Evolutionary conservation across 1,284 basidiomycete species (phyloP).

Genomic region (Melampsora americana): DNA sequence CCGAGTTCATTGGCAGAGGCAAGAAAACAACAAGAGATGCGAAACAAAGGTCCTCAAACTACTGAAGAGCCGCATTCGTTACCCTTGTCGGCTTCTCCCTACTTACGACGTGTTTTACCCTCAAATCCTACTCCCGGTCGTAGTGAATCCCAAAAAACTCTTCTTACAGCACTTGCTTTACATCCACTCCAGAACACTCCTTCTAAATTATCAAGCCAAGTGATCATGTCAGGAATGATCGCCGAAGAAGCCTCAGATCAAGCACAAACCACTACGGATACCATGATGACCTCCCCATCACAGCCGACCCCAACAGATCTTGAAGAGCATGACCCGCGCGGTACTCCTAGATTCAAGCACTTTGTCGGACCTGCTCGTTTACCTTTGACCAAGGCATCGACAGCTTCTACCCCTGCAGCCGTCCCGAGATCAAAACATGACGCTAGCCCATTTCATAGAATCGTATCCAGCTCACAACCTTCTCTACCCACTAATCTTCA

Average conservation of each 20-base stretch:
- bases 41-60: slow-evolving; percentile 9
- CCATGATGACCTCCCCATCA: neutral
- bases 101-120: slow-evolving; percentile 19
- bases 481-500: neutral
- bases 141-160: slow-evolving; percentile 32
- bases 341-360: slow-evolving; percentile 27
- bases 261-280: neutral
- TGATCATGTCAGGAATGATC: neutral
- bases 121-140: slow-evolving; percentile 16
- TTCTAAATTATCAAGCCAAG: neutral
- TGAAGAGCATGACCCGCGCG: too few relatives aligned
- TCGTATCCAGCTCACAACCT: too few relatives aligned
- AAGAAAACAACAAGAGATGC: slow-evolving; percentile 25
- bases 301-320: neutral
- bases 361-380: slow-evolving; percentile 35
- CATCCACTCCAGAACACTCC: slow-evolving; percentile 8
- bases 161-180: slow-evolving; percentile 36
- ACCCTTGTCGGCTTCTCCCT: slow-evolving; percentile 34
- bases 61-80: neutral
- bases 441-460: slow-evolving; percentile 33
- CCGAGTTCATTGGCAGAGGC: slow-evolving; percentile 27
- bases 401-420: slow-evolving; percentile 16
- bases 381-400: slow-evolving; percentile 21
- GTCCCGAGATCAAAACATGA: slow-evolving; percentile 12
- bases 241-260: neutral